phyloP scores from a whole-genome alignment of 2,329 filamentous ascomycete species.

The Aspergillus sp. region DNA sequence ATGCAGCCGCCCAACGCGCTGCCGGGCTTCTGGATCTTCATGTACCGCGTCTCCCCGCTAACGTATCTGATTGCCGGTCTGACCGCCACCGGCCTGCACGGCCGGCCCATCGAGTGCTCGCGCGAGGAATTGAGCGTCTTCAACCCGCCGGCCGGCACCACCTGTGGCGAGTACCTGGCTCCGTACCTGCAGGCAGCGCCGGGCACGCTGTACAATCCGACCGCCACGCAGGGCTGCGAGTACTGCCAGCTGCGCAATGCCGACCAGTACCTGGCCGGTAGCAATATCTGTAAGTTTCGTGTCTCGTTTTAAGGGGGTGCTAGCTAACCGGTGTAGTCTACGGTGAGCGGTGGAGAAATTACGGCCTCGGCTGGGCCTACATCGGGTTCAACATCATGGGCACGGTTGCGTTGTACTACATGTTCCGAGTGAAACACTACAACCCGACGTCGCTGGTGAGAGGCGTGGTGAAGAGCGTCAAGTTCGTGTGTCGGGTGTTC shows the following conservation, averaged over 20 bases:
- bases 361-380: constrained; percentile 62
- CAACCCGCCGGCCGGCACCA: constrained; percentile 56
- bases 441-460: constrained; percentile 29
- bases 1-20: constrained; percentile 63
- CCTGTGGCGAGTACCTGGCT: constrained; percentile 60
- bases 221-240: constrained; percentile 52
- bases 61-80: constrained; percentile 77
- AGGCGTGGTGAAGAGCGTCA: constrained; percentile 19
- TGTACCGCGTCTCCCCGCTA: constrained; percentile 80
- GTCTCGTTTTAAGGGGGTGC: neutral
- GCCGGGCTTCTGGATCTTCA: constrained; percentile 78
- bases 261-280: constrained; percentile 42
- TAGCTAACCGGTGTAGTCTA: constrained; percentile 42
- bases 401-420: constrained; percentile 56
- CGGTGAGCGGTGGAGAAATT: constrained; percentile 65
- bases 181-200: constrained; percentile 50
- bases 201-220: constrained; percentile 55
- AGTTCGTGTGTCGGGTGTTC: constrained; percentile 29
- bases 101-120: constrained; percentile 65
- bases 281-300: constrained; percentile 42
- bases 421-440: constrained; percentile 45
- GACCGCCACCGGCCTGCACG: constrained; percentile 67
- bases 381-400: constrained; percentile 59
- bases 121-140: constrained; percentile 69
- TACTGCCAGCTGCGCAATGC: constrained; percentile 43